Conservation (phyloP, 2,329 filamentous ascomycete genomes). For the Hymenoscyphus infarciens region DNA sequence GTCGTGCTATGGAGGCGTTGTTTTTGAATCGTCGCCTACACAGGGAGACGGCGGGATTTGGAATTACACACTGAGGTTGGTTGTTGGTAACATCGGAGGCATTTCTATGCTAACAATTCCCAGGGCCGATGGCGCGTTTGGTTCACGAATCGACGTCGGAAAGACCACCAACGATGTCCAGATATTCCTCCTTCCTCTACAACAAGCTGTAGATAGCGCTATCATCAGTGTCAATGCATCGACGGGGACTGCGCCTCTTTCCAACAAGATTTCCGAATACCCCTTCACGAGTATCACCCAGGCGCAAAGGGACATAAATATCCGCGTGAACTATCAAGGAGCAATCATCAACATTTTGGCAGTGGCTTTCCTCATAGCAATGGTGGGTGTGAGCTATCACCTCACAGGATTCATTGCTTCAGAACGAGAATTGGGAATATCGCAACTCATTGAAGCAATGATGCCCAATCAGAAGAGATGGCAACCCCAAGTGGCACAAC, state of each 20-base stretch:
- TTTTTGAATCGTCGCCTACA: conserved; percentile 71
- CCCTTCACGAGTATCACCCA: conserved; percentile 71
- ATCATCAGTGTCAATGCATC: conserved; percentile 55
- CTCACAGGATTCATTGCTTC: conserved; percentile 80
- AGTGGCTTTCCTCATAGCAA: conserved; percentile 73
- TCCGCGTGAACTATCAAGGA: conserved; percentile 68
- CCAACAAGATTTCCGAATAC: conserved; percentile 58
- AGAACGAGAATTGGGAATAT: conserved; percentile 84
- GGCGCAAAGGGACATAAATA: conserved; percentile 60
- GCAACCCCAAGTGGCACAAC: conserved; percentile 73
- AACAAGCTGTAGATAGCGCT: conserved; percentile 70
- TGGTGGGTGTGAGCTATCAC: conserved; percentile 83
- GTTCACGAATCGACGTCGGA: conserved; percentile 60
- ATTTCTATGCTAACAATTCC: neutral
- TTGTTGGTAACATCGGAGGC: neutral
- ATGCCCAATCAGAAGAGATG: conserved; percentile 72
- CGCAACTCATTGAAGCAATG: conserved; percentile 86
- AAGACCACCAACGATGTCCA: conserved; percentile 69
- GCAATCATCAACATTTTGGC: conserved; percentile 72
- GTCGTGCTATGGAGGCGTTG: conserved; percentile 67
- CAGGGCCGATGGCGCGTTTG: conserved; percentile 68
- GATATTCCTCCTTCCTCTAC: conserved; percentile 74
- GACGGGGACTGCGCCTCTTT: conserved; percentile 40
- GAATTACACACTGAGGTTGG: conserved; percentile 72
- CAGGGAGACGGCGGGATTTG: conserved; percentile 66